Evolutionary conservation across 345 rosid species (phyloP), one percentile per base, ranked within the genome.

Genomic region (Ceriops decandra): DNA sequence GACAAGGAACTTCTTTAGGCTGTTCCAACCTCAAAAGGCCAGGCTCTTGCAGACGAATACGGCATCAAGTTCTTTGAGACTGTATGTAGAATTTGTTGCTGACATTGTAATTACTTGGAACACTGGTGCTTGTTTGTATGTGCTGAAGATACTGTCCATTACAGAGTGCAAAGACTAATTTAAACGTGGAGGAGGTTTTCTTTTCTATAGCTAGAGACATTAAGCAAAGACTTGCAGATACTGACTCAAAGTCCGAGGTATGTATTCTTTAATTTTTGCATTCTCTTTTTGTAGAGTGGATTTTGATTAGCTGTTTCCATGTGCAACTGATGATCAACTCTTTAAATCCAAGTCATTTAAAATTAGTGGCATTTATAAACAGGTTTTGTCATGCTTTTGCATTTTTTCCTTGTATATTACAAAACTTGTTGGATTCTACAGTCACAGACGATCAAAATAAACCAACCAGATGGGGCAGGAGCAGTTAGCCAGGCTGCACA

Each of bases 61-160:
- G 97, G 99, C 52, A 95, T 95, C 81, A 87, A 95, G 79, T 95
- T 95, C 80, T 95, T 95, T 35, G 99, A 95, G 77, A 95, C 98
- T 2, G 97, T 95, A 82, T 76, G 96, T 76, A 54, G 58, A 54
- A 21, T 54, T 54, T 54, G 58, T 54, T 54, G 9, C 58, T 54
- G 5, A 54, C 13, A 54, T 13, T 54, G 13, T 54, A 17, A 22
- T 54, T 54, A 54, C 58, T 22, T 54, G 46, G 46, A 38, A 9
- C 46, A 9, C 58, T 0, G 16, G 58, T 54, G 58, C 13, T 54
- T n/a, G 28, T 54, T 54, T 26, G 13, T 54, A 19, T 54, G 4
- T 54, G 21, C 15, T 54, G 58, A 54, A 22, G 58, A n/a, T 11
- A 7, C 58, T 54, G 16, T 54, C 7, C 28, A 10, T 54, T 67